Base-by-base conservation (phyloP, 176 grass and related monocot species). In the Thalia dealbata region DNA sequence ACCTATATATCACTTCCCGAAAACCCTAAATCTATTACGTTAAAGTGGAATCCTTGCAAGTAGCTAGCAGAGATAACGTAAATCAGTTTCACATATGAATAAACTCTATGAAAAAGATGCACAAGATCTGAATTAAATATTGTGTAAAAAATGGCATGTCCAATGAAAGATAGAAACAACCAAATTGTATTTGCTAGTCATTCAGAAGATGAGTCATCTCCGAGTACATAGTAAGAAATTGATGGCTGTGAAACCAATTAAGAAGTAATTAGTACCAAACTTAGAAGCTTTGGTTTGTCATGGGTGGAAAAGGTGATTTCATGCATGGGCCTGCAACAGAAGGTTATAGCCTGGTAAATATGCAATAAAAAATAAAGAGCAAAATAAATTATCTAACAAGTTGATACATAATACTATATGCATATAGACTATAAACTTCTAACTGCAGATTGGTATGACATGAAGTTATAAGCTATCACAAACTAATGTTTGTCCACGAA, bases 221-320 rank as follows among this genome's bases (percentile, higher is more conserved):
- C 65, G 44, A 45, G 63, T 75, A 60, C 7, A 8, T 19, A 46
- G 28, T 29, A 19, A 70, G 30, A 38, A 56, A 12, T n/a, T 76
- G 23, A 76, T 22, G 42, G n/a, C 22, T 12, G 44, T 38, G 19
- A 22, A n/a, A 13, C 3, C 52, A 55, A 78, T 76, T 12, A 29
- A 73, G 80, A 61, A 76, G 54, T 51, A 65, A 22, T 13, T 79
- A 25, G 82, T 88, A 99, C 95, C 90, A 91, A 85, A 38, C 95
- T 99, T 14, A 99, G 90, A 93, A 99, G 83, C 81, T 99, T 99
- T 79, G 95, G 95, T 73, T 91, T 99, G 81, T 99, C 90, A 81
- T 84, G 85, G 50, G 90, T 86, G 50, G 90, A 99, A 81, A 99
- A 99, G 5, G 95, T 93, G 50, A 99, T 87, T 91, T 99, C 95